These are phyloP conservation scores for Entomortierella lignicola DNA, from an alignment of 192 early-diverging fungal genomes.

Conservation along the genomic window DNA sequence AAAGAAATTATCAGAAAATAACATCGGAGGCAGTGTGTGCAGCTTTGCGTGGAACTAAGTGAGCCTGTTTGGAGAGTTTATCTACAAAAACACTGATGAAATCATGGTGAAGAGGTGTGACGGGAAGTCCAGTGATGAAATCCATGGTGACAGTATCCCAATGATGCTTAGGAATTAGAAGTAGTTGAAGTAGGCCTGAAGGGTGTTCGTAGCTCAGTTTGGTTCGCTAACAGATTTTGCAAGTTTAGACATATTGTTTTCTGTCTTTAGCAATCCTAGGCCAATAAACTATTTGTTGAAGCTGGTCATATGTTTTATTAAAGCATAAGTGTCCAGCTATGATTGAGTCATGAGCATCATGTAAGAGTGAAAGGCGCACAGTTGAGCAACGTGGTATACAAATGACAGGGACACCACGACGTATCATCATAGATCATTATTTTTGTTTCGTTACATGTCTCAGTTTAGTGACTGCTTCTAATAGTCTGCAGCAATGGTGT, in stretches of 20 bases:
- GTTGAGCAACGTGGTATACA: constrained; percentile 3
- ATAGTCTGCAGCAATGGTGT: too few species aligned
- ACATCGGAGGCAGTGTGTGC: constrained; percentile 13
- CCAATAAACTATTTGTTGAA: background rate
- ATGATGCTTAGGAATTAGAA: constrained; percentile 4
- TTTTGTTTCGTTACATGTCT: too few species aligned
- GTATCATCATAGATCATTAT: too few species aligned
- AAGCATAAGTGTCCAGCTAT: constrained; percentile 14
- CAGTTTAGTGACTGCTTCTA: too few species aligned
- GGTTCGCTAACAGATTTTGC: constrained; percentile 8
- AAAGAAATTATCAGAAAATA: constrained; percentile 37
- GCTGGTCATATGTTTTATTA: constrained; percentile 10
- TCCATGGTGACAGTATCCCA: constrained; percentile 58
- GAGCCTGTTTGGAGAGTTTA: constrained; percentile 54
- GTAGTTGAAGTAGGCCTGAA: constrained; percentile 15
- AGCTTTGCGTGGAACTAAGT: constrained; percentile 21
- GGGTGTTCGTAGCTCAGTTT: background rate
- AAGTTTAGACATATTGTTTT: background rate
- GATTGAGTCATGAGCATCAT: constrained; percentile 9
- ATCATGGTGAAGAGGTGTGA: constrained; percentile 22
- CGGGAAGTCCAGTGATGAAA: constrained; percentile 36
- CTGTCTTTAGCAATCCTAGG: background rate
- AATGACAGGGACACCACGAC: background rate
- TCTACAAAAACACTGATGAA: constrained; percentile 60
- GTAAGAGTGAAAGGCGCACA: background rate